A percentile compares a stretch with the other conserved stretches of the same genome.
phyloP scores from a whole-genome alignment of 139 green algal species.

The Chlorella sp. region DNA sequence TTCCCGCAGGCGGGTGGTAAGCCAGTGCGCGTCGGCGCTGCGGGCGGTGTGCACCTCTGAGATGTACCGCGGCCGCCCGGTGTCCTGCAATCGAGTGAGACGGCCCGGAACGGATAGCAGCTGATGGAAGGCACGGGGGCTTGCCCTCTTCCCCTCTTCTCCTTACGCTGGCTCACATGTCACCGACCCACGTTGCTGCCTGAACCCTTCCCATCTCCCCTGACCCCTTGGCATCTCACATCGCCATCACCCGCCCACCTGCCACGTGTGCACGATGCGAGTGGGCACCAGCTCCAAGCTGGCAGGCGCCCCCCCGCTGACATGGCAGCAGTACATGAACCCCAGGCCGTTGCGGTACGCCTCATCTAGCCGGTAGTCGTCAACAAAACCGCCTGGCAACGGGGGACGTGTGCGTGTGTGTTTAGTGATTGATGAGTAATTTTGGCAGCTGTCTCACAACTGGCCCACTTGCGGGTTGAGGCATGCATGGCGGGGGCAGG shows the following conservation, averaged over 20 bases:
- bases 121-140: no score
- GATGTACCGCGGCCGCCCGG: slow-evolving; percentile 8
- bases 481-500: no score
- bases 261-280: slow-evolving; percentile 21
- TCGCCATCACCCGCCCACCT: background rate
- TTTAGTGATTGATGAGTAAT: no score
- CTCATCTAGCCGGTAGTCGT: slow-evolving; percentile 69
- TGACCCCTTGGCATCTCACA: no score
- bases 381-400: slow-evolving; percentile 61
- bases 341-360: slow-evolving; percentile 71
- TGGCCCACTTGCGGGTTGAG: no score
- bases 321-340: slow-evolving; percentile 49
- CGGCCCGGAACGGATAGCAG: background rate
- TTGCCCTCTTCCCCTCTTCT: background rate
- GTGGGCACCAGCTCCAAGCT: slow-evolving; percentile 34
- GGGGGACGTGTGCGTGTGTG: background rate
- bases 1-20: background rate
- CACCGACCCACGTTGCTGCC: no score
- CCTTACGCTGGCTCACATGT: no score
- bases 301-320: background rate
- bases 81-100: background rate
- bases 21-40: background rate
- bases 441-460: no score
- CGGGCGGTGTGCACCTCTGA: background rate
- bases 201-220: no score